Evolutionary conservation across 352 stramenopile species (phyloP).

Genomic region (Phytophthora vignae): DNA sequence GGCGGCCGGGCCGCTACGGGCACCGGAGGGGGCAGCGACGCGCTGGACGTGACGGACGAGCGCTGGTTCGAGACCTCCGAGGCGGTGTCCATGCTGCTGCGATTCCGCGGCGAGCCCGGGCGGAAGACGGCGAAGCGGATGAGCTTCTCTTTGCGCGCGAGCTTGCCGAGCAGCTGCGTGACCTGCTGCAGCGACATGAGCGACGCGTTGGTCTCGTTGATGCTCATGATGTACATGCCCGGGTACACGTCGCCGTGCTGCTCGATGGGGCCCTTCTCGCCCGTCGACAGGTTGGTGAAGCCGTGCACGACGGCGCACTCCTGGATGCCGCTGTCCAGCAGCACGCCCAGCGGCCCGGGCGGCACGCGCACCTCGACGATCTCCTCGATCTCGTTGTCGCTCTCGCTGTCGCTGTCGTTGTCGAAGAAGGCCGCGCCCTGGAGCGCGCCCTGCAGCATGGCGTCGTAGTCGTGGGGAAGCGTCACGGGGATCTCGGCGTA

Average conservation of each 20-base stretch:
- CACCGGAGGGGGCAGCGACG: conserved; percentile 46
- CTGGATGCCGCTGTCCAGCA: conserved; percentile 61
- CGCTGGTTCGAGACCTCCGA: conserved; percentile 60
- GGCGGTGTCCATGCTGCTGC: conserved; percentile 44
- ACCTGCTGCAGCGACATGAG: conserved; percentile 82
- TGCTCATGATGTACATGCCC: conserved; percentile 90
- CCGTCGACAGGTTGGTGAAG: conserved; percentile 73
- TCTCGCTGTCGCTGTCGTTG: conserved; percentile 82
- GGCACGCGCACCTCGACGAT: conserved; percentile 80
- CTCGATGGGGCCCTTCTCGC: conserved; percentile 73
- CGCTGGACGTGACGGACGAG: conserved; percentile 44
- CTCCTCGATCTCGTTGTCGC: conserved; percentile 81
- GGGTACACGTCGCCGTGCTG: conserved; percentile 65
- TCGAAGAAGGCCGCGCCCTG: conserved; percentile 86
- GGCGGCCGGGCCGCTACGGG: conserved; percentile 44
- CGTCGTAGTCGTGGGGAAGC: conserved; percentile 55
- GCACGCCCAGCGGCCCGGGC: conserved; percentile 72
- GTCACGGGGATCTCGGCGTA: conserved; percentile 71
- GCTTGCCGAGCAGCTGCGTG: conserved; percentile 74
- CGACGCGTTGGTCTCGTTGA: conserved; percentile 86
- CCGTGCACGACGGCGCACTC: conserved; percentile 84
- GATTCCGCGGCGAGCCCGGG: conserved; percentile 56
- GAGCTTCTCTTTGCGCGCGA: conserved; percentile 81
- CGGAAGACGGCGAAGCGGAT: conserved; percentile 84
- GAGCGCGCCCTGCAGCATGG: conserved; percentile 72